Conservation (phyloP, 495 filamentous ascomycete species). For the Barbatosphaeria neglecta region DNA sequence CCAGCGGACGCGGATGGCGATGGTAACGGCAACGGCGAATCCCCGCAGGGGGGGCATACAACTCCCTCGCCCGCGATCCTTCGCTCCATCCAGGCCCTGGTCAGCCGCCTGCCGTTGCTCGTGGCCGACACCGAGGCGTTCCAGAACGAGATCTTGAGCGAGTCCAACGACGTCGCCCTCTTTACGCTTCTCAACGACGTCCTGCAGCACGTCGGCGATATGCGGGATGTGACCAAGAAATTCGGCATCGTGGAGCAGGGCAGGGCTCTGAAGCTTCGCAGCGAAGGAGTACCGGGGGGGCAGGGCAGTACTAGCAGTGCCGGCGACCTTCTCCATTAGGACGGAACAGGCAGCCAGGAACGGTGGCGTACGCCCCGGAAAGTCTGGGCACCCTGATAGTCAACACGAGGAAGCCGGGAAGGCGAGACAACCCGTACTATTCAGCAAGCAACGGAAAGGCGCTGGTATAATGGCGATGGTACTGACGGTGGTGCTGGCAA, state of each 20-base stretch:
- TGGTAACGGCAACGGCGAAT: slow-evolving; percentile 10
- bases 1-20: slow-evolving; percentile 21
- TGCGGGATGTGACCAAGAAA: slow-evolving; percentile 61
- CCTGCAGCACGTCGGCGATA: slow-evolving; percentile 51
- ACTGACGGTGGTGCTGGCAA: no score
- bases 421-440: no score
- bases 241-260: slow-evolving; percentile 49
- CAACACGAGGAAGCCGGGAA: no score
- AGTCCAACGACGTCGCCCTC: slow-evolving; percentile 68
- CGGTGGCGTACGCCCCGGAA: no score
- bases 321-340: no score
- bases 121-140: slow-evolving; percentile 40
- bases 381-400: no score
- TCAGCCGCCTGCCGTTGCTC: slow-evolving; percentile 50
- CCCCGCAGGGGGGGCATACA: slow-evolving; percentile 32
- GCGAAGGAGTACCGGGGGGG: no score
- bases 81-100: slow-evolving; percentile 52
- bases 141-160: slow-evolving; percentile 46
- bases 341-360: no score
- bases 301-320: no score
- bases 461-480: no score
- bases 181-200: slow-evolving; percentile 59
- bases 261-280: slow-evolving; percentile 12
- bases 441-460: no score
- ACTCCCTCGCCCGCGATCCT: slow-evolving; percentile 51